phyloP scores from a whole-genome alignment of 1,139 yeast species.

The Candida albicans region DNA sequence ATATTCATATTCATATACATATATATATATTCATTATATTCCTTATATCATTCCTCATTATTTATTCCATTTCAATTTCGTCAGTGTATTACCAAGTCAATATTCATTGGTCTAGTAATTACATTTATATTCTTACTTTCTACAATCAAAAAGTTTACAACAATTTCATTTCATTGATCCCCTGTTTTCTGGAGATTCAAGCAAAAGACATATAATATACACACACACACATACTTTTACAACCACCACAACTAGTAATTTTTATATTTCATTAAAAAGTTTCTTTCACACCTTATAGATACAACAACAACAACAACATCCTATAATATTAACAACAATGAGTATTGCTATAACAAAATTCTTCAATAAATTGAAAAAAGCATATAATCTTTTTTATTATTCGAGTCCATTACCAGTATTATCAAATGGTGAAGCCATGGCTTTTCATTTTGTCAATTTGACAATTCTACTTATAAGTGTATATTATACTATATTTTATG shows the following conservation, averaged over 20 bases:
- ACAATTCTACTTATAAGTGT: conserved; percentile 16
- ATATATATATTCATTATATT: not conserved
- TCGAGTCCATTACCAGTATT: conserved; percentile 31
- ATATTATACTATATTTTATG: conserved; percentile 19
- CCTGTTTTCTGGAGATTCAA: too few species aligned
- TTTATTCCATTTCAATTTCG: too few species aligned
- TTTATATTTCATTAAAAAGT: too few species aligned
- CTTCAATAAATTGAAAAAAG: conserved; percentile 13
- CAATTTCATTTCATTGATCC: too few species aligned
- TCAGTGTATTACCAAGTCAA: not conserved
- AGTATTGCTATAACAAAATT: conserved; percentile 1
- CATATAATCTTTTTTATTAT: conserved; percentile 27
- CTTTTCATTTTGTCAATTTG: conserved; percentile 21
- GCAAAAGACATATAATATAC: too few species aligned
- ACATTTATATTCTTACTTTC: too few species aligned
- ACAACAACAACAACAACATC: not conserved
- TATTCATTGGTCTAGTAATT: too few species aligned
- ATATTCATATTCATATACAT: not conserved
- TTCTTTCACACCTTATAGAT: too few species aligned
- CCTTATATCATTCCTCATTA: too few species aligned
- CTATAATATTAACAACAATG: not conserved
- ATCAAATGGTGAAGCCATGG: conserved; percentile 22
- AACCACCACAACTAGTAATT: too few species aligned
- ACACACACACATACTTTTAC: too few species aligned
- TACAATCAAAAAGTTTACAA: too few species aligned